Evolutionary conservation across 2,329 filamentous ascomycete species (phyloP).

Genomic region (Penicillium verrucosum): DNA sequence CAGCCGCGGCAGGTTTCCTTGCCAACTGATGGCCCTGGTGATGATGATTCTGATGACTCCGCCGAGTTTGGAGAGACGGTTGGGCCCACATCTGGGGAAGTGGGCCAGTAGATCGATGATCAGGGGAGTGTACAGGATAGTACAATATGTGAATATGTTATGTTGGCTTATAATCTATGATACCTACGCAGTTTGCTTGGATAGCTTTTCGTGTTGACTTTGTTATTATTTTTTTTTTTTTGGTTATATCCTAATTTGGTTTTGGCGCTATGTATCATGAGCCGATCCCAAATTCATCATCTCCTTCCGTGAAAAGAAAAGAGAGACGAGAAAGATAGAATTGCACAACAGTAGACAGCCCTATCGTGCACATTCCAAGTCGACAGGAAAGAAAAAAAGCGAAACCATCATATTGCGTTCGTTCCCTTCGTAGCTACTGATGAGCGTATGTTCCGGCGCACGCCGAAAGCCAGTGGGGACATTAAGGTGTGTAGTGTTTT

Average conservation of each 20-base stretch:
- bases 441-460: constrained; percentile 12
- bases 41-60: constrained; percentile 14
- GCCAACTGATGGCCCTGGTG: background rate
- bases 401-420: constrained; percentile 72
- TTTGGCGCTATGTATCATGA: background rate
- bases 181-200: constrained; percentile 17
- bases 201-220: constrained; percentile 4
- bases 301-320: background rate
- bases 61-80: constrained; percentile 37
- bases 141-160: background rate
- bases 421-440: constrained; percentile 43
- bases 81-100: constrained; percentile 11
- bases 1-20: background rate
- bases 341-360: background rate
- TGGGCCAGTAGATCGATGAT: constrained; percentile 10
- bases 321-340: background rate
- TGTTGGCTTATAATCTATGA: constrained; percentile 12
- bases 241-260: background rate
- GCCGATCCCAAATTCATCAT: background rate
- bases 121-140: background rate
- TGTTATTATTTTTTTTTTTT: background rate
- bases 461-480: constrained; percentile 6
- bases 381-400: constrained; percentile 40
- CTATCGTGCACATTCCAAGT: constrained; percentile 10
- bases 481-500: constrained; percentile 1